Conservation (phyloP, 768 basidiomycete species). For the Xerocomellus amylosporus region DNA sequence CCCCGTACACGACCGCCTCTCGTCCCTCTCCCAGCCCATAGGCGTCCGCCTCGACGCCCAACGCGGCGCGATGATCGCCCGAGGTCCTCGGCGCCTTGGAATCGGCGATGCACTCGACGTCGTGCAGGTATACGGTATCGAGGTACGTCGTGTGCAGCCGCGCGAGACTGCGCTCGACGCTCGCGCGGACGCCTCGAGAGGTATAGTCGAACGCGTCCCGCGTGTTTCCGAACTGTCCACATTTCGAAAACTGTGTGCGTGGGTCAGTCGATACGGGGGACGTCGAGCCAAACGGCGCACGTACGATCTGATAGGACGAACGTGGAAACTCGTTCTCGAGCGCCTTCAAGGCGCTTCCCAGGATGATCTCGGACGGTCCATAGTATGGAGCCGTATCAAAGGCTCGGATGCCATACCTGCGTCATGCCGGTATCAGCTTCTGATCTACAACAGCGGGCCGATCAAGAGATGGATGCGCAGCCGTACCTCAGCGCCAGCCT, state of each 20-base stretch:
- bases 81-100: slow-evolving; percentile 45
- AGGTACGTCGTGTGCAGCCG: slow-evolving; percentile 75
- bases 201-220: slow-evolving; percentile 68
- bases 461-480: background rate
- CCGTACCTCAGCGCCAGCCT: slow-evolving; percentile 73
- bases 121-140: slow-evolving; percentile 80
- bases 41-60: slow-evolving; percentile 48
- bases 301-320: slow-evolving; percentile 69
- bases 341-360: slow-evolving; percentile 61
- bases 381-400: slow-evolving; percentile 86
- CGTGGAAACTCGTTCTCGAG: slow-evolving; percentile 73
- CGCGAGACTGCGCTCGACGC: slow-evolving; percentile 61
- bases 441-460: background rate
- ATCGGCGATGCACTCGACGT: slow-evolving; percentile 74
- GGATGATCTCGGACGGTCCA: slow-evolving; percentile 72
- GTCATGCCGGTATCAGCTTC: background rate
- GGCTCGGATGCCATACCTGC: slow-evolving; percentile 74
- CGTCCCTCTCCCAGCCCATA: slow-evolving; percentile 67
- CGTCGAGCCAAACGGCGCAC: background rate
- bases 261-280: no score
- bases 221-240: slow-evolving; percentile 66
- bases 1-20: slow-evolving; percentile 55
- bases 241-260: slow-evolving; percentile 71
- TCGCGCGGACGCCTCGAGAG: slow-evolving; percentile 59
- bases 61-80: slow-evolving; percentile 57